Evolutionary conservation across 768 basidiomycete species (phyloP).

Genomic region (Lactarius deliciosus): DNA sequence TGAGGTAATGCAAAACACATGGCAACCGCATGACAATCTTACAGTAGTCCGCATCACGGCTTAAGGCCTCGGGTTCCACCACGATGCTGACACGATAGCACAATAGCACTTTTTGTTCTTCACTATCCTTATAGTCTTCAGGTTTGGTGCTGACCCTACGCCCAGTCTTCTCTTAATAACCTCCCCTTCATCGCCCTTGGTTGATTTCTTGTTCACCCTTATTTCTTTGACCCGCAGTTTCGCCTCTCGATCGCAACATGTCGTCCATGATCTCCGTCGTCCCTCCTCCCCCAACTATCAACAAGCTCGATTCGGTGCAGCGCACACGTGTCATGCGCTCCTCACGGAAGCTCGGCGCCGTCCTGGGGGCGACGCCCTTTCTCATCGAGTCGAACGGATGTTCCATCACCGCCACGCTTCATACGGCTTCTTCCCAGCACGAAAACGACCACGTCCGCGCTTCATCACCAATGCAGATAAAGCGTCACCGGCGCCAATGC

Average conservation of each 20-base stretch:
- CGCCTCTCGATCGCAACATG: neutral
- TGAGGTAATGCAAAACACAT: conserved; percentile 2
- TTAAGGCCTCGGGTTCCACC: neutral
- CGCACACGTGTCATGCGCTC: conserved; percentile 29
- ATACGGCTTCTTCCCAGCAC: neutral
- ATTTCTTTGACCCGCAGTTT: neutral
- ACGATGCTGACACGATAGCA: neutral
- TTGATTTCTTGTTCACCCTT: neutral
- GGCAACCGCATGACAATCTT: conserved; percentile 17
- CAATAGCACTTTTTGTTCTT: conserved; percentile 6
- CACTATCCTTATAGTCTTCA: neutral
- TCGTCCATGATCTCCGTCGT: neutral
- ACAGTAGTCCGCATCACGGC: neutral
- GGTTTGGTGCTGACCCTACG: neutral
- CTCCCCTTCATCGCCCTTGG: neutral
- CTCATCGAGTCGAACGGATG: conserved; percentile 25
- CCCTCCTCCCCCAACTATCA: conserved; percentile 19
- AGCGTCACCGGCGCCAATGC: conserved; percentile 19
- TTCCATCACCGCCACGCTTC: conserved; percentile 3
- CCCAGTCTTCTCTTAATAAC: neutral
- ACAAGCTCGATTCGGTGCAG: conserved; percentile 26
- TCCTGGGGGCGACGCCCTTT: conserved; percentile 29
- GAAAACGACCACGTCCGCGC: neutral
- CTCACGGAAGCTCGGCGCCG: conserved; percentile 28
- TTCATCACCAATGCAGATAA: conserved; percentile 6